Evolutionary conservation across 495 filamentous ascomycete species (phyloP), one percentile per base, ranked within the genome.

Genomic region (Lepidopterella palustris): DNA sequence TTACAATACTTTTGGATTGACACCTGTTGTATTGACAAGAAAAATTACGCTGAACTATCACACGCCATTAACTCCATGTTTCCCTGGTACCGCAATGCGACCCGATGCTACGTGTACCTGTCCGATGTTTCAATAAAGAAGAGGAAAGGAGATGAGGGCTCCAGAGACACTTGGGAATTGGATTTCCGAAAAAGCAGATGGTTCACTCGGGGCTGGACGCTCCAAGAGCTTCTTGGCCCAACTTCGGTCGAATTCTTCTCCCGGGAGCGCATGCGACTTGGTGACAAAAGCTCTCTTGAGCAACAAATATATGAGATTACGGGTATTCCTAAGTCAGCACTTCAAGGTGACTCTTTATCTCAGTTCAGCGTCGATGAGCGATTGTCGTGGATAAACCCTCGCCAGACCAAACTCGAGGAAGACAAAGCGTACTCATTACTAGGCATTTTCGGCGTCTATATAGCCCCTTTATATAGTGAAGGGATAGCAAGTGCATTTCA

Each of bases 371-470:
- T 62, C 25, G 24, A 45, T 8, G 57, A 65, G 52, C 58, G 59
- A 11, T 20, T 65, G 58, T 29, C 11, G 25, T 65, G 62, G 62
- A 51, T 53, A 21, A 21, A 25, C 18, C 23, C 35, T 5, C 48
- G 62, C 15, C 18, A 62, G 25, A 62, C 59, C 15, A 57, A 26
- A n/a, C 28, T 23, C 11, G 29, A 57, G 5, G 63, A 65, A 57
- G 63, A 65, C 45, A 62, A 27, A 26, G 55, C 55, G 24, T 65
- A 65, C 53, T 65, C 48, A 20, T 42, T 65, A n/a, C 63, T 65
- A 20, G 63, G 63, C 13, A 53, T 65, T 52, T 62, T 65, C 53
- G 48, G 42, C 32, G 49, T 65, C 47, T 51, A 40, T 39, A 42
- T 62, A 45, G 45, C 27, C n/a, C 26, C 45, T 10, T 26, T 55